Conservation (phyloP, 345 rosid genomes). For the Gossypium arboreum region DNA sequence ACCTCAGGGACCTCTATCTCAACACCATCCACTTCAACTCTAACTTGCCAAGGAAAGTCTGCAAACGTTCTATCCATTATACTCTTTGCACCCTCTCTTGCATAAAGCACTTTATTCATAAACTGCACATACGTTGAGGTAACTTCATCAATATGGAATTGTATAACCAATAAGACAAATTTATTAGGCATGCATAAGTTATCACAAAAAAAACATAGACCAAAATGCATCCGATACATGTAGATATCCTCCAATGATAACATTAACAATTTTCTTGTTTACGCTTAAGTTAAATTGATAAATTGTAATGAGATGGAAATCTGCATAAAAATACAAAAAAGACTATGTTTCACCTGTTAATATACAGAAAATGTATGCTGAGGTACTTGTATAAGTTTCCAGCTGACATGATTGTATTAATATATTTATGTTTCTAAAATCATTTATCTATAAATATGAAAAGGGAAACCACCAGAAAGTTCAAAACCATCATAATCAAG, state of each 20-base stretch:
- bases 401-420: background rate
- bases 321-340: background rate
- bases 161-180: background rate
- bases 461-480: background rate
- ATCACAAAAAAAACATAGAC: background rate
- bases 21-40: slow-evolving; percentile 79
- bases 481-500: background rate
- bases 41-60: slow-evolving; percentile 83
- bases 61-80: slow-evolving; percentile 88
- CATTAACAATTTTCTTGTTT: background rate
- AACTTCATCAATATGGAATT: slow-evolving; percentile 17
- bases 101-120: slow-evolving; percentile 90
- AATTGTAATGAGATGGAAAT: background rate
- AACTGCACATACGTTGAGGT: slow-evolving; percentile 45
- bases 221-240: background rate
- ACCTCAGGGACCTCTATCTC: slow-evolving; percentile 93
- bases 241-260: background rate
- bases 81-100: slow-evolving; percentile 87
- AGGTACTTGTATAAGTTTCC: background rate
- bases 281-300: background rate
- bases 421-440: background rate
- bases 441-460: background rate
- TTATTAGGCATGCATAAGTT: background rate
- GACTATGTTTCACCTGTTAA: background rate
- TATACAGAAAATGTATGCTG: background rate